These are phyloP conservation scores for Cenchrus fungigraminus DNA, from an alignment of 176 grass and related monocot species.

Conservation along the genomic window DNA sequence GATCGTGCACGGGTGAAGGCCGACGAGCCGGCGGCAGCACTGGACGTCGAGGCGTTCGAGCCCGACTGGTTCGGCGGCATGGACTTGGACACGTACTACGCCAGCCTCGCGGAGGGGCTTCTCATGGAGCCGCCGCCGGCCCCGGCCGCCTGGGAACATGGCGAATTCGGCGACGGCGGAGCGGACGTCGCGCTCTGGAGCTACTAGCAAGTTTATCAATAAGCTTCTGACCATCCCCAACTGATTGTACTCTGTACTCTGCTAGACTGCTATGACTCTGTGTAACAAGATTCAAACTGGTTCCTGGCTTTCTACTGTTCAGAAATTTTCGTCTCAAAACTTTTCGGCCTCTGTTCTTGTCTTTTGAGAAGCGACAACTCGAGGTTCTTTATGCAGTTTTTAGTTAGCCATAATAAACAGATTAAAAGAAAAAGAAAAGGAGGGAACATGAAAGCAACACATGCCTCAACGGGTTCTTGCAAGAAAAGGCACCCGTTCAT, in stretches of 20 bases:
- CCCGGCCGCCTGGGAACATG: background rate
- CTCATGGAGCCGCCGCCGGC: constrained; percentile 53
- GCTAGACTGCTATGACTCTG: constrained; percentile 33
- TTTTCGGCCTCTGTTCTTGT: background rate
- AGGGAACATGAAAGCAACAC: background rate
- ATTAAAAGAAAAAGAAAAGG: too few relatives aligned
- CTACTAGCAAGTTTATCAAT: constrained; percentile 8
- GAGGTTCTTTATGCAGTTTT: background rate
- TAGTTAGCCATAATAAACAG: background rate
- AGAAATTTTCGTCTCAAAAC: background rate
- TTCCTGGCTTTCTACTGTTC: background rate
- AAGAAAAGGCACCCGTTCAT: background rate
- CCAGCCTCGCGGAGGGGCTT: constrained; percentile 59
- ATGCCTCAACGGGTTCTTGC: background rate
- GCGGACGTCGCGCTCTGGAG: constrained; percentile 47
- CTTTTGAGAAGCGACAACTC: background rate
- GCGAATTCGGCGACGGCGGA: constrained; percentile 14
- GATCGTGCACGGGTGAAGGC: background rate
- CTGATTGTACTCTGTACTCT: background rate
- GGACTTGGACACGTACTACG: constrained; percentile 46
- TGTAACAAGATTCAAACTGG: background rate
- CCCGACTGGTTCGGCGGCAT: constrained; percentile 37
- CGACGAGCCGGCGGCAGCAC: background rate
- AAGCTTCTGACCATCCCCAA: background rate
- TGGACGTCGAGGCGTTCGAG: constrained; percentile 22